Evolutionary conservation across 1,139 yeast species (phyloP).

Genomic region (Candida buenavistaensis): DNA sequence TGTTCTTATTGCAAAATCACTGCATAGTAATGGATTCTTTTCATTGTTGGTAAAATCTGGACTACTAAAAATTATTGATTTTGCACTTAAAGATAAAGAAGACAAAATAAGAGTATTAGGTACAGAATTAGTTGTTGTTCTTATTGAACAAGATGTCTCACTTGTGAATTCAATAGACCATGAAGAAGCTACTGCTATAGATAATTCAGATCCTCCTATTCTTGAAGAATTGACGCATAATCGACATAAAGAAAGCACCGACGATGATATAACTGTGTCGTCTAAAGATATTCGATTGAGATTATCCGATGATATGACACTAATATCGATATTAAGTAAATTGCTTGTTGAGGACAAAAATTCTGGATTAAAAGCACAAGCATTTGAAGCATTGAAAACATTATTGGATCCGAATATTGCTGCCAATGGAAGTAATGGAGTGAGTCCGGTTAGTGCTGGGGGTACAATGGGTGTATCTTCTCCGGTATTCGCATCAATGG

Average conservation of each 20-base stretch:
- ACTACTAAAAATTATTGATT: slow-evolving; percentile 65
- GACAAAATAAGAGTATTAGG: slow-evolving; percentile 64
- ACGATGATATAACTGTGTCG: slow-evolving; percentile 16
- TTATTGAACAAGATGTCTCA: slow-evolving; percentile 82
- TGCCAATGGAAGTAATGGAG: slow-evolving; percentile 6
- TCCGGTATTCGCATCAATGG: not conserved
- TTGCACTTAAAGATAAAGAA: slow-evolving; percentile 62
- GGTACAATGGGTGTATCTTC: not conserved
- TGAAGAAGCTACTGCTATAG: slow-evolving; percentile 33
- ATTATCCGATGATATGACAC: slow-evolving; percentile 58
- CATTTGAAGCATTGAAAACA: slow-evolving; percentile 77
- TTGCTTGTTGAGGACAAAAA: slow-evolving; percentile 64
- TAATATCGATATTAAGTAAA: slow-evolving; percentile 59
- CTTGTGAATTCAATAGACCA: slow-evolving; percentile 50
- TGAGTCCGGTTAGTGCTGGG: slow-evolving; percentile 5
- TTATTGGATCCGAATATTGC: slow-evolving; percentile 62
- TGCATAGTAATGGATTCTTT: slow-evolving; percentile 70
- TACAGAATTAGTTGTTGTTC: slow-evolving; percentile 76
- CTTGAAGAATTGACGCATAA: slow-evolving; percentile 5
- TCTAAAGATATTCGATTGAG: slow-evolving; percentile 27
- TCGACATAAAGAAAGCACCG: not conserved
- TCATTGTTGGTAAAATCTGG: slow-evolving; percentile 66
- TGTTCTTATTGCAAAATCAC: slow-evolving; percentile 67
- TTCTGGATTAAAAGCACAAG: slow-evolving; percentile 77
- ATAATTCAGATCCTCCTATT: slow-evolving; percentile 34